These are phyloP conservation scores for Melastoma malabathricum DNA, from an alignment of 345 rosid genomes.

Conservation along the genomic window DNA sequence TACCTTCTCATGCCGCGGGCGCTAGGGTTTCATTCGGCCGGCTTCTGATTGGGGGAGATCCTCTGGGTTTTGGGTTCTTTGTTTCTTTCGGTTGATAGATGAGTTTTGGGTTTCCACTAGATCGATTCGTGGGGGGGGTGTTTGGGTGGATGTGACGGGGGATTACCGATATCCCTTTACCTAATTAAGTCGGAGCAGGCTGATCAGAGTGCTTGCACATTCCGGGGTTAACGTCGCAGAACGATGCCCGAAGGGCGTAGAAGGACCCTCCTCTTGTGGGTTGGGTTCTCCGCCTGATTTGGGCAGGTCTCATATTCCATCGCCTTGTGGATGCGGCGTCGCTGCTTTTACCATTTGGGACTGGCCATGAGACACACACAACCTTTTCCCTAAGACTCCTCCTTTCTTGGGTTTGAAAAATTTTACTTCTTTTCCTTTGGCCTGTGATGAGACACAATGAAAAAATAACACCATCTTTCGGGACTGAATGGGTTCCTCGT, in stretches of 20 bases:
- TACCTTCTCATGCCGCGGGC: too few relatives aligned
- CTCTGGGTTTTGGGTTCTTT: too few relatives aligned
- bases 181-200: conserved; percentile 14
- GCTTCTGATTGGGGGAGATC: too few relatives aligned
- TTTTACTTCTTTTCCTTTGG: conserved; percentile 1
- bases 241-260: conserved; percentile 11
- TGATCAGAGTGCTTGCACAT: conserved; percentile 8
- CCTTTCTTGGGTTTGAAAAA: not conserved
- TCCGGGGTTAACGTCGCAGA: conserved; percentile 22
- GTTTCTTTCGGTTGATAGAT: too few relatives aligned
- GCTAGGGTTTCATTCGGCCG: too few relatives aligned
- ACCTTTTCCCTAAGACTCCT: too few relatives aligned
- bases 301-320: conserved; percentile 44
- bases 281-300: conserved; percentile 10
- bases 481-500: conserved; percentile 37
- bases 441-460: conserved; percentile 23
- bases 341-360: conserved; percentile 36
- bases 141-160: conserved; percentile 10
- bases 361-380: conserved; percentile 32
- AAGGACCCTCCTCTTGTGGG: conserved; percentile 5
- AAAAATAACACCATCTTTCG: conserved; percentile 33
- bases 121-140: too few relatives aligned
- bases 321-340: conserved; percentile 41
- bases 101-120: too few relatives aligned
- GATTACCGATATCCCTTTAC: conserved; percentile 8